Percentiles rank a stretch among this genome's conserved stretches.
Evolutionary conservation across 2,329 filamentous ascomycete genomes (phyloP).

Genomic region (Keithomyces neogunnii): DNA sequence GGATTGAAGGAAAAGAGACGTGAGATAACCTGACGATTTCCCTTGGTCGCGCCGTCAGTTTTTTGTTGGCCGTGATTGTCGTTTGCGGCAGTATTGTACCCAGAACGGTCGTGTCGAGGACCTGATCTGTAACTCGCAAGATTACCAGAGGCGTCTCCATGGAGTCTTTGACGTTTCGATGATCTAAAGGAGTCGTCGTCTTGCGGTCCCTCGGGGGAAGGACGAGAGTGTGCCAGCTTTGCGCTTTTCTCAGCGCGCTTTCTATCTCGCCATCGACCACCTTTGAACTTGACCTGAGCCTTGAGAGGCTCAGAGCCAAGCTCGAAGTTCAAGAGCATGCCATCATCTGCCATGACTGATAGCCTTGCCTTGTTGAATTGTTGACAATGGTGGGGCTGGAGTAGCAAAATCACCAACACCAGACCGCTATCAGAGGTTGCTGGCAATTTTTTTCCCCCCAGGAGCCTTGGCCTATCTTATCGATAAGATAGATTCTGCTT

Average conservation of each 20-base stretch:
- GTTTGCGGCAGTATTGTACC: slow-evolving; percentile 10
- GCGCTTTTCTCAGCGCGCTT: slow-evolving; percentile 51
- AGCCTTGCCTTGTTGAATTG: not conserved
- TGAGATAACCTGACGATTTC: slow-evolving; percentile 61
- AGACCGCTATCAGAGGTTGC: slow-evolving; percentile 8
- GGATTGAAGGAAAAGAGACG: slow-evolving; percentile 92
- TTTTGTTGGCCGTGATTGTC: slow-evolving; percentile 12
- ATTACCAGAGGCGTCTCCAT: slow-evolving; percentile 13
- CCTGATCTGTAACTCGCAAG: not conserved
- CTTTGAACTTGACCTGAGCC: slow-evolving; percentile 62
- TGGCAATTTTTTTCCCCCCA: slow-evolving; percentile 11
- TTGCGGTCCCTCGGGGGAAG: slow-evolving; percentile 14
- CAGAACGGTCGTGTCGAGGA: not conserved
- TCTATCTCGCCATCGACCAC: slow-evolving; percentile 88
- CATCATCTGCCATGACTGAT: slow-evolving; percentile 76
- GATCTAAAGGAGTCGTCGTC: slow-evolving; percentile 24
- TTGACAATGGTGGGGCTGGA: slow-evolving; percentile 6
- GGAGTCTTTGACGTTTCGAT: slow-evolving; percentile 38
- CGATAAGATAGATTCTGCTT: slow-evolving; percentile 12
- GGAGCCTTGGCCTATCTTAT: slow-evolving; percentile 9
- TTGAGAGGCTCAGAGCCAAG: slow-evolving; percentile 59
- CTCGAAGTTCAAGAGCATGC: slow-evolving; percentile 89
- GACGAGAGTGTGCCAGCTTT: slow-evolving; percentile 16
- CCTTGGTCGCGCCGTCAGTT: slow-evolving; percentile 11
- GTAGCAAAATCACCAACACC: not conserved